phyloP scores from a whole-genome alignment of 768 basidiomycete genomes.

The Collybia sordida region DNA sequence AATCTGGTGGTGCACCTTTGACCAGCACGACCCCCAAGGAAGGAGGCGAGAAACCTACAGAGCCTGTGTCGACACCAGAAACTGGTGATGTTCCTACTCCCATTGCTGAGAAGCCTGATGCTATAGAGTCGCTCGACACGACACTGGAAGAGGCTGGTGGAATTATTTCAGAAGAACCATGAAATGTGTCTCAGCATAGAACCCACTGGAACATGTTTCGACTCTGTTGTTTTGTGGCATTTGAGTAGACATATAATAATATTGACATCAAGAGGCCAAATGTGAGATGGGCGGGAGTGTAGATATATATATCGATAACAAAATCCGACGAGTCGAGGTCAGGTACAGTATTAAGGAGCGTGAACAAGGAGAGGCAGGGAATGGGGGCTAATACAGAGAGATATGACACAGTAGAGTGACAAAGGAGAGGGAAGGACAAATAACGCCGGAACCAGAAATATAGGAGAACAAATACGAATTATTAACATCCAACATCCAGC shows the following conservation, averaged over 20 bases:
- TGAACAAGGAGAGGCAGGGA: constrained; percentile 21
- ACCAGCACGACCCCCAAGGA: constrained; percentile 20
- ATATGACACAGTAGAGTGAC: constrained; percentile 9
- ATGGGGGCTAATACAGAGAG: constrained; percentile 24
- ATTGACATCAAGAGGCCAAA: constrained; percentile 11
- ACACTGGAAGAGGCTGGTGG: constrained; percentile 26
- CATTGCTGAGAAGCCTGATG: constrained; percentile 36
- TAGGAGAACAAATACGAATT: constrained; percentile 17
- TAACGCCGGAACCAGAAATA: constrained; percentile 10
- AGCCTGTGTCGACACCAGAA: constrained; percentile 43
- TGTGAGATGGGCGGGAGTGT: constrained; percentile 17
- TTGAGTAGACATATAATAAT: constrained; percentile 11
- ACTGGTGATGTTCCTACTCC: constrained; percentile 25
- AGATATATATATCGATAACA: constrained; percentile 38
- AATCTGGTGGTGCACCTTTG: constrained; percentile 30
- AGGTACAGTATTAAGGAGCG: constrained; percentile 42
- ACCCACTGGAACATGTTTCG: no score
- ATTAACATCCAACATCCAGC: constrained; percentile 7
- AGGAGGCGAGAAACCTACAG: constrained; percentile 40
- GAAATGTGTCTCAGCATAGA: background rate
- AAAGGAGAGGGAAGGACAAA: constrained; percentile 17
- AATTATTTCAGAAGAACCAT: constrained; percentile 19
- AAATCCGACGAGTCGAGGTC: constrained; percentile 27
- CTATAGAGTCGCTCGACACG: constrained; percentile 42
- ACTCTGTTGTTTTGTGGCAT: constrained; percentile 5